Percentiles rank a stretch among this genome's conserved stretches.
These are phyloP conservation scores for Wickerhamomyces kurtzmanii DNA, from an alignment of 805 yeast species.

Conservation along the genomic window DNA sequence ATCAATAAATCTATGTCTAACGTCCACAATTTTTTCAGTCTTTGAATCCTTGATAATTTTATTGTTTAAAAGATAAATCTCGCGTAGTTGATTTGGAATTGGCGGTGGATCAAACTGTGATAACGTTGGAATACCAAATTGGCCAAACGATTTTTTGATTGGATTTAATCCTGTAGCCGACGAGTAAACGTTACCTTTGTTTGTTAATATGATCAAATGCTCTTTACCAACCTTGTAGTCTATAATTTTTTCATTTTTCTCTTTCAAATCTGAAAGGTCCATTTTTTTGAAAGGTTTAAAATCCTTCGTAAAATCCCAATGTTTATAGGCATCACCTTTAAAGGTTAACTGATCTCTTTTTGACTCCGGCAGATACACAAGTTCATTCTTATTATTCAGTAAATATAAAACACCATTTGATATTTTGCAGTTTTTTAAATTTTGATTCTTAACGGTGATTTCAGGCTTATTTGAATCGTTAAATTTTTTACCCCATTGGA, in stretches of 20 bases:
- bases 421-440: conserved; percentile 30
- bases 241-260: conserved; percentile 36
- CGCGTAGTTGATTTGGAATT: conserved; percentile 34
- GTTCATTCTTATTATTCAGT: conserved; percentile 24
- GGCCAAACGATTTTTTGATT: conserved; percentile 47
- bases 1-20: conserved; percentile 33
- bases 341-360: conserved; percentile 4
- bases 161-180: conserved; percentile 43
- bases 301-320: conserved; percentile 7
- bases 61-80: conserved; percentile 48
- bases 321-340: conserved; percentile 4
- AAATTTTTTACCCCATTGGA: conserved; percentile 54
- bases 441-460: conserved; percentile 34
- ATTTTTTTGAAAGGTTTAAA: conserved; percentile 6
- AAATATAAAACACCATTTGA: conserved; percentile 49
- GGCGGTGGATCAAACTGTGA: conserved; percentile 60
- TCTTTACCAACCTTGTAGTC: conserved; percentile 51
- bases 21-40: conserved; percentile 8
- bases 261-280: conserved; percentile 1
- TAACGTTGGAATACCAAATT: conserved; percentile 69
- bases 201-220: conserved; percentile 59
- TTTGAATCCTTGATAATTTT: conserved; percentile 16
- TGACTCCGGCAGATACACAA: conserved; percentile 23
- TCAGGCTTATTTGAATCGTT: conserved; percentile 18
- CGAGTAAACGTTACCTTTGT: conserved; percentile 51